Evolutionary conservation across 352 stramenopile genomes (phyloP).

Genomic region (Phytophthora megakarya): DNA sequence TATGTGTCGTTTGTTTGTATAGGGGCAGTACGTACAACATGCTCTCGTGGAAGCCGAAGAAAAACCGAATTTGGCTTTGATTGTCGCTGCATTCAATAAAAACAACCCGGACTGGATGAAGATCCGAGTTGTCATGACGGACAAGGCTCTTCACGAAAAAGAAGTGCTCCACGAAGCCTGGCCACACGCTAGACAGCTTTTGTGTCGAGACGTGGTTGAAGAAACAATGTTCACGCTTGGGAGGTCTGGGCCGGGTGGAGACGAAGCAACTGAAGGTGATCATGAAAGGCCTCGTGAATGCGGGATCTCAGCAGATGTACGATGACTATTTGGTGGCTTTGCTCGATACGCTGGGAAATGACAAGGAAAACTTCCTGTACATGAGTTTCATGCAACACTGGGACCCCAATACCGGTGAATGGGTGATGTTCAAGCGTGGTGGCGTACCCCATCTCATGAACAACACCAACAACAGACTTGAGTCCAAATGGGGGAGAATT

Average conservation of each 20-base stretch:
- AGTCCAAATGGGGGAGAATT: slow-evolving; percentile 14
- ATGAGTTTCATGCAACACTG: slow-evolving; percentile 14
- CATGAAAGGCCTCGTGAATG: slow-evolving; percentile 6
- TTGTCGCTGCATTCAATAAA: background rate
- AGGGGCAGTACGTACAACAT: background rate
- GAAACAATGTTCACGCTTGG: slow-evolving; percentile 7
- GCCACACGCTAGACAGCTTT: slow-evolving; percentile 1
- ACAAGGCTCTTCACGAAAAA: slow-evolving; percentile 4
- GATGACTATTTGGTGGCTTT: background rate
- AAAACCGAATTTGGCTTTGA: background rate
- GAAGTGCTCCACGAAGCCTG: slow-evolving; percentile 1
- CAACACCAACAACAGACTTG: slow-evolving; percentile 11
- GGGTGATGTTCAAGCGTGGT: background rate
- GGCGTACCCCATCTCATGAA: slow-evolving; percentile 14
- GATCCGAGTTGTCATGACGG: slow-evolving; percentile 1
- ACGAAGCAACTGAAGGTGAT: background rate
- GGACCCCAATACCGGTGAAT: slow-evolving; percentile 11
- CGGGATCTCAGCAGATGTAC: background rate
- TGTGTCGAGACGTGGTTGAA: slow-evolving; percentile 17
- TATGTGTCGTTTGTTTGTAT: no score
- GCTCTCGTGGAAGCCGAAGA: background rate
- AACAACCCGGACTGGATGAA: slow-evolving; percentile 2
- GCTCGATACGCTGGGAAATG: background rate
- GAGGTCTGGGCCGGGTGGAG: background rate
- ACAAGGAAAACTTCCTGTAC: slow-evolving; percentile 3